Conservation (phyloP, 768 basidiomycete genomes). For the Coprinopsis marcescibilis region DNA sequence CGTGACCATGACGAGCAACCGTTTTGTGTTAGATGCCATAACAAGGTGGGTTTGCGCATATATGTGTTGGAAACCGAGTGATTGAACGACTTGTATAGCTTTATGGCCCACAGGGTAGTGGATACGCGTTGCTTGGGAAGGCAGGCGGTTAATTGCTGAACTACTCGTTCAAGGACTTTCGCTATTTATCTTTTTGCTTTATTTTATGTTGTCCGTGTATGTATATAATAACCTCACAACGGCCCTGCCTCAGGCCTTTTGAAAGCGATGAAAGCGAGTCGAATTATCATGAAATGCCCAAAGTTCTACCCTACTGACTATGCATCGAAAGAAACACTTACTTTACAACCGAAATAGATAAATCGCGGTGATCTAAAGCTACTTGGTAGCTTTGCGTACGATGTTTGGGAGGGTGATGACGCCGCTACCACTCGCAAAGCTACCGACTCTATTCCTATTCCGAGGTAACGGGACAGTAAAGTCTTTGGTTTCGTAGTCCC, state of each 20-base stretch:
- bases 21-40: conserved; percentile 67
- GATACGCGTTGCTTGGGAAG: conserved; percentile 56
- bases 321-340: too few species aligned
- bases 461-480: conserved; percentile 32
- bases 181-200: neutral
- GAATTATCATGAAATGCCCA: too few species aligned
- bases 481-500: conserved; percentile 52
- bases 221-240: too few species aligned
- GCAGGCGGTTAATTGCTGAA: conserved; percentile 22
- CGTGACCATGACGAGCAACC: conserved; percentile 74
- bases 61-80: neutral
- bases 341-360: too few species aligned
- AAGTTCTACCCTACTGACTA: too few species aligned
- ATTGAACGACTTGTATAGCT: conserved; percentile 29
- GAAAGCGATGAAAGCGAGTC: too few species aligned
- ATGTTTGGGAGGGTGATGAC: conserved; percentile 2
- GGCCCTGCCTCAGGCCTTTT: too few species aligned
- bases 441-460: conserved; percentile 28
- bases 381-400: neutral
- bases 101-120: conserved; percentile 36
- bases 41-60: conserved; percentile 39
- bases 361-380: too few species aligned
- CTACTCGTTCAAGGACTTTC: neutral
- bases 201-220: too few species aligned
- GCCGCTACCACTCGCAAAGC: conserved; percentile 6